Base-by-base conservation (phyloP, 2,329 filamentous ascomycete genomes). In the Colletotrichum trifolii region DNA sequence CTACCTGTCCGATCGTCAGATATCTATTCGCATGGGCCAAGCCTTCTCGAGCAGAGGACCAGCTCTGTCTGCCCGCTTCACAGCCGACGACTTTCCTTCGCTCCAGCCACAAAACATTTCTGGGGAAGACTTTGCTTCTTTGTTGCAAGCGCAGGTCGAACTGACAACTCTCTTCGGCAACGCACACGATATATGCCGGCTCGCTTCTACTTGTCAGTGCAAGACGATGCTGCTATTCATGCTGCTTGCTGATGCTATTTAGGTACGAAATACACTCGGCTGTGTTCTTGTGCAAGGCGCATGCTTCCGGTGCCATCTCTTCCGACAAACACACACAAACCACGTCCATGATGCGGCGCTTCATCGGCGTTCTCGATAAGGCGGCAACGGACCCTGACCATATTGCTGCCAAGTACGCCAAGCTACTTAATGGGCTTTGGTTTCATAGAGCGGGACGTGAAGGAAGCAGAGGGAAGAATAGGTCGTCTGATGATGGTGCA, bases 11-110 rank as follows among this genome's bases (percentile, higher is more conserved):
- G 88, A 91, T 71, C 81, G 88, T 15, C 82, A 90, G 67, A 90
- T 92, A 12, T 91, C 89, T 9, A 91, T 92, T 36, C 82, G 90
- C 4, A 85, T 92, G 48, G 90, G 90, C 8, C 87, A 89, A 68
- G 89, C 88, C 0, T 92, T 92, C 71, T 92, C 90, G 90, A 90
- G 88, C 43, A 82, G 90, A 67, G 90, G 90, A 0, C 90, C 90
- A 0, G 89, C 89, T 0, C 88, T 89, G 2, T 82, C 90, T 70
- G 87, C 87, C 7, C 85, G 87, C 17, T 77, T 91, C 34, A 81
- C 85, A 62, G 87, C 87, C 33, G 85, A 88, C 60, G 89, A 91
- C 70, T 91, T 91, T 63, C 89, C 89, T 1, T 89, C 88, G 8
- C 75, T 92, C 10, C 84, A 88, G 48, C 87, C 87, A 0, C 78